Percentiles rank a stretch among this genome's conserved stretches.
Evolutionary conservation across 2,329 filamentous ascomycete genomes (phyloP).

Genomic region (Fusarium miscanthi): DNA sequence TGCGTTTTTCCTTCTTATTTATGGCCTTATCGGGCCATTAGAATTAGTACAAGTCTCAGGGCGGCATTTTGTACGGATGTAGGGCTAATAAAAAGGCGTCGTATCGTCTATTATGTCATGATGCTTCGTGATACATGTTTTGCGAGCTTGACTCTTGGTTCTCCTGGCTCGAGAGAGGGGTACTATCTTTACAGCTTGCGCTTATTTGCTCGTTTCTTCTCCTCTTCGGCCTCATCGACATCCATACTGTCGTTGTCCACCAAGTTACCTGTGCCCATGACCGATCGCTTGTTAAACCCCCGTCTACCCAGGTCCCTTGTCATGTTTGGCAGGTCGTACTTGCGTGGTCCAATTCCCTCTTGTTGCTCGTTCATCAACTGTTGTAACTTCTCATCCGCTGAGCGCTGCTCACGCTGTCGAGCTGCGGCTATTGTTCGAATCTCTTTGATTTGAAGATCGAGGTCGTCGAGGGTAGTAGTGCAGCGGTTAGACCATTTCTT

Average conservation of each 20-base stretch:
- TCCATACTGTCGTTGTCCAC: conserved; percentile 65
- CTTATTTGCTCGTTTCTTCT: conserved; percentile 63
- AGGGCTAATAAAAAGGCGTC: conserved; percentile 38
- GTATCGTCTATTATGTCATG: conserved; percentile 45
- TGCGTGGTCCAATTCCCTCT: conserved; percentile 51
- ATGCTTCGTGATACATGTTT: conserved; percentile 45
- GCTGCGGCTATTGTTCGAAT: conserved; percentile 70
- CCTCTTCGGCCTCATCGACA: conserved; percentile 64
- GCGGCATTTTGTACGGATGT: conserved; percentile 35
- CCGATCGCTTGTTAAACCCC: conserved; percentile 49
- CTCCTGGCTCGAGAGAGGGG: neutral
- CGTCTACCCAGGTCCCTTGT: conserved; percentile 44
- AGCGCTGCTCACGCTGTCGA: conserved; percentile 62
- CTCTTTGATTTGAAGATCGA: conserved; percentile 78
- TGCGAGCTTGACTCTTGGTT: conserved; percentile 1
- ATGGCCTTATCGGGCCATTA: conserved; percentile 22
- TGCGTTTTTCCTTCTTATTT: conserved; percentile 27
- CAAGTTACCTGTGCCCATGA: conserved; percentile 57
- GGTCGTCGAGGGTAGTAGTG: conserved; percentile 74
- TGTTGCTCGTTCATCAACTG: conserved; percentile 60
- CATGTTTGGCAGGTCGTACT: conserved; percentile 37
- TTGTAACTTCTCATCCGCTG: conserved; percentile 61
- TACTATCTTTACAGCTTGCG: conserved; percentile 59
- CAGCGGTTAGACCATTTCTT: conserved; percentile 84
- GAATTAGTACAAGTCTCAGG: conserved; percentile 10